phyloP scores from a whole-genome alignment of 2,329 filamentous ascomycete genomes.

The Fusarium protoensiforme region DNA sequence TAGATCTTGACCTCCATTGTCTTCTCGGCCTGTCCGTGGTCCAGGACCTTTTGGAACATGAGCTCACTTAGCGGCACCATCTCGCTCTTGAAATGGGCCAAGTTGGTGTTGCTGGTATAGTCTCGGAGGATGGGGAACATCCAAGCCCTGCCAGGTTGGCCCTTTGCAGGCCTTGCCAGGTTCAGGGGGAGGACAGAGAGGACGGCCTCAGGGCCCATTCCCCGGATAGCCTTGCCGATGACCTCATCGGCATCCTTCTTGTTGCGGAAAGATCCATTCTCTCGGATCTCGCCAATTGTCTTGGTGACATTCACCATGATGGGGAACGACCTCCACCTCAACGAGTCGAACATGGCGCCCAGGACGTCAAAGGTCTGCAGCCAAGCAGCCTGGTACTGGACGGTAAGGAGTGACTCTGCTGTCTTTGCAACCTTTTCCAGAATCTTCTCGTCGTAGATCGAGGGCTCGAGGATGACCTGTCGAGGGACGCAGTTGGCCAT shows the following conservation, averaged over 20 bases:
- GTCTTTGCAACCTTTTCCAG: constrained; percentile 82
- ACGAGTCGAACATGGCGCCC: constrained; percentile 84
- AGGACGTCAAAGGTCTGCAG: constrained; percentile 93
- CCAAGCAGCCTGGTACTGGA: constrained; percentile 95
- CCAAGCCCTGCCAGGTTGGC: constrained; percentile 90
- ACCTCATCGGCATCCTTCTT: constrained; percentile 97
- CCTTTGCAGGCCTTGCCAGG: constrained; percentile 78
- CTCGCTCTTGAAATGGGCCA: constrained; percentile 86
- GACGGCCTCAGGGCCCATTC: constrained; percentile 89
- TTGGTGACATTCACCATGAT: constrained; percentile 80
- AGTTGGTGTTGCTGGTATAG: constrained; percentile 86
- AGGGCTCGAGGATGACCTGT: constrained; percentile 85
- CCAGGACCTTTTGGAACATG: constrained; percentile 89
- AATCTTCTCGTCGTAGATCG: constrained; percentile 90
- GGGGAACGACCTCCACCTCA: constrained; percentile 87
- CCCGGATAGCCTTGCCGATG: constrained; percentile 85
- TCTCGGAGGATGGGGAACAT: constrained; percentile 92
- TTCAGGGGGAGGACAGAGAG: constrained; percentile 88
- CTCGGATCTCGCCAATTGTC: constrained; percentile 85
- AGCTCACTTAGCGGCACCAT: constrained; percentile 89
- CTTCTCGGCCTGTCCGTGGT: constrained; percentile 85
- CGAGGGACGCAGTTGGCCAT: constrained; percentile 89
- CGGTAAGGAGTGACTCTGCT: constrained; percentile 79
- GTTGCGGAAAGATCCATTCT: constrained; percentile 87
- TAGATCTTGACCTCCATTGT: constrained; percentile 98